Evolutionary conservation across 176 grass and related monocot genomes (phyloP), one percentile per base, ranked within the genome.

Genomic region (Stipa capillata): DNA sequence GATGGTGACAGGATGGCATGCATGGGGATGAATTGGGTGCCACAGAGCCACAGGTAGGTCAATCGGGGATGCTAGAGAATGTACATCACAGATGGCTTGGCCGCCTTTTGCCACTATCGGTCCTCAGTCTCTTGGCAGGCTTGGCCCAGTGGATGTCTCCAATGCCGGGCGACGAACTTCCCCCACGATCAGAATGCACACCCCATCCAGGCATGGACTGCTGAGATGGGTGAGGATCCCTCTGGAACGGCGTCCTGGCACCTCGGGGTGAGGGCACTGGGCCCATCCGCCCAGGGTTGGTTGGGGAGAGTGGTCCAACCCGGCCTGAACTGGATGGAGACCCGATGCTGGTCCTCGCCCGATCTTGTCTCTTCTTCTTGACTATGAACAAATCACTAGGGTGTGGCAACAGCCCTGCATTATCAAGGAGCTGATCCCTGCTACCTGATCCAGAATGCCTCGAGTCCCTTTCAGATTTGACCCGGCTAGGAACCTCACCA

Each of bases 101-200:
- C 84, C 97, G 70, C 79, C 97, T 93, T 68, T 93, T 99, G 49
- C 97, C 86, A 2, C 51, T 89, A 66, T 99, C 97, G 4, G 97
- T 95, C 76, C 97, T 90, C 84, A 39, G 77, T 81, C 84, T 89
- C 86, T 95, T 96, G 66, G 82, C 90, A 65, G 92, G 92, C 70
- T 93, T 99, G 6, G 97, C 97, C 97, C 97, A 99, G 36, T 96
- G 97, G 72, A 99, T 88, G 62, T 93, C 97, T n/a, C 90, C 92
- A 24, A 95, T 95, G 54, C 92, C 89, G 0, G 79, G 81, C 0
- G 74, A 79, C 0, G 77, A 87, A 41, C 49, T 81, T 0, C 76
- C 86, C 2, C 77, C 88, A 3, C 73, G 84, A 17, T 87, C 88
- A 6, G 78, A 69, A 12, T 83, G 79, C 1, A 68, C 33, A 11